A percentile compares a stretch with the other conserved stretches of the same genome.
Conservation (phyloP, 108 stramenopile genomes). For the Discostella stelligeroides region DNA sequence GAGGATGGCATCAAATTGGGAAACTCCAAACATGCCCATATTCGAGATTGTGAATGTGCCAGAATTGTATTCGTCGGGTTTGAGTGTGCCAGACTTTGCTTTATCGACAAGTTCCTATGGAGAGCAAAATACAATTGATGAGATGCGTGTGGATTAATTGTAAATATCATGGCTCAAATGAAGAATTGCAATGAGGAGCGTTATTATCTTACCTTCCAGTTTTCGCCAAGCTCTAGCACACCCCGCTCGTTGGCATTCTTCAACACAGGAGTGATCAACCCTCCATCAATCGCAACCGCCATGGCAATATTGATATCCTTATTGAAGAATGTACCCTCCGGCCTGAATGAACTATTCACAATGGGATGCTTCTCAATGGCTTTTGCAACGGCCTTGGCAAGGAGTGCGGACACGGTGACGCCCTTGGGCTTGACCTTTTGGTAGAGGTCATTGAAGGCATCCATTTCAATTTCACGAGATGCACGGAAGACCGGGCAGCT, state of each 20-base stretch:
- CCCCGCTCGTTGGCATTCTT: conserved; percentile 91
- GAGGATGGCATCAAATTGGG: conserved; percentile 95
- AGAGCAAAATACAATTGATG: not conserved
- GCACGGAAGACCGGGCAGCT: conserved; percentile 93
- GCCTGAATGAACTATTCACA: conserved; percentile 91
- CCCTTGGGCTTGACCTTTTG: conserved; percentile 90
- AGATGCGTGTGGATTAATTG: not conserved
- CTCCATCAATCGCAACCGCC: conserved; percentile 98
- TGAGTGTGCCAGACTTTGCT: conserved; percentile 76
- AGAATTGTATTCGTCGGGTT: conserved; percentile 93
- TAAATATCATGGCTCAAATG: not conserved
- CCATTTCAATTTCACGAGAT: conserved; percentile 90
- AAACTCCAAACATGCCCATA: conserved; percentile 98
- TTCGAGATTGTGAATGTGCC: conserved; percentile 98
- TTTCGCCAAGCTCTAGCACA: conserved; percentile 85
- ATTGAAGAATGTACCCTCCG: conserved; percentile 87
- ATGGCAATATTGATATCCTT: conserved; percentile 97
- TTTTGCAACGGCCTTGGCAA: conserved; percentile 95
- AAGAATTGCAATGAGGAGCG: not conserved
- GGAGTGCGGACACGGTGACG: conserved; percentile 91
- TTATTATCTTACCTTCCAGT: conserved; percentile 82
- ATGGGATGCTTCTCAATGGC: conserved; percentile 95
- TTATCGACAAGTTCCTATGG: conserved; percentile 82
- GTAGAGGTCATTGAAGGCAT: conserved; percentile 93
- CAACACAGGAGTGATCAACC: conserved; percentile 95